These are phyloP conservation scores for Cynanchum wilfordii DNA, from an alignment of 257 asterid genomes.

Conservation along the genomic window DNA sequence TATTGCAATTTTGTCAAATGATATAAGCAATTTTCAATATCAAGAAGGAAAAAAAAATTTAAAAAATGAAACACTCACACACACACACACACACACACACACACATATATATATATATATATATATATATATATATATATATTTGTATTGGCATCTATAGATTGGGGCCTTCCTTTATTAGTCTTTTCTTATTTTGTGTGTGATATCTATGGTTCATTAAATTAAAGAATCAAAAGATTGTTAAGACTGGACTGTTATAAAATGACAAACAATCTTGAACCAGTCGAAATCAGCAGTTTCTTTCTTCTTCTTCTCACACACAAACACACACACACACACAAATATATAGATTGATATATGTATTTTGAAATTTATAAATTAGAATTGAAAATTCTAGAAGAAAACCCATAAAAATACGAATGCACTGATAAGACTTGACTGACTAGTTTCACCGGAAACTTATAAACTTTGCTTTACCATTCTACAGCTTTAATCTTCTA, in stretches of 20 bases:
- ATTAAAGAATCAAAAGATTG: no score
- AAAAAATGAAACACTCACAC: no score
- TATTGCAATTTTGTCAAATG: background rate
- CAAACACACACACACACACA: no score
- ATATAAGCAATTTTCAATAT: background rate
- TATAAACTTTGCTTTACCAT: no score
- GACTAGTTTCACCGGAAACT: background rate
- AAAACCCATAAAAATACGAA: background rate
- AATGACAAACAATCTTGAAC: background rate
- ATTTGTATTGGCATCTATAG: background rate
- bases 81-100: no score
- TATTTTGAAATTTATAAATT: background rate
- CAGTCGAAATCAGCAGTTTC: background rate
- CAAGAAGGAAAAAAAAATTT: background rate
- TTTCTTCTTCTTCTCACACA: no score
- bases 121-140: no score
- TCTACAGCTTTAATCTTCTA: no score
- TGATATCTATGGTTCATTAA: background rate
- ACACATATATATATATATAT: no score
- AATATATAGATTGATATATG: no score
- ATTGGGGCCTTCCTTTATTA: background rate
- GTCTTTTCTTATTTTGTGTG: background rate
- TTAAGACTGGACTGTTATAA: background rate
- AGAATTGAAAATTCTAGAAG: background rate
- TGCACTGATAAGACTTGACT: background rate